Evolutionary conservation across 352 stramenopile species (phyloP).

Genomic region (Blastocystis sp.): DNA sequence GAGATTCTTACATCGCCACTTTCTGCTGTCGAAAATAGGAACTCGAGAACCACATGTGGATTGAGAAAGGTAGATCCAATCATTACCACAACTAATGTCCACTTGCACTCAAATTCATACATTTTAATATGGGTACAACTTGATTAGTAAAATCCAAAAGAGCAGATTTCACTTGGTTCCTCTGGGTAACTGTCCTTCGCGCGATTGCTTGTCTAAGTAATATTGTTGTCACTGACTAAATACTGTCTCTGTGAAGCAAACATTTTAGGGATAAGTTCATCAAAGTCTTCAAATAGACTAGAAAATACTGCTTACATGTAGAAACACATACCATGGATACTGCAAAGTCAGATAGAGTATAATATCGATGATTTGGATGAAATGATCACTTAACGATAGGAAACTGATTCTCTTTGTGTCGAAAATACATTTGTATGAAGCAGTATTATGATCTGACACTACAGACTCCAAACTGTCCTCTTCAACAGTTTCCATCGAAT

Average conservation of each 20-base stretch:
- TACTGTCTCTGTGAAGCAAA: constrained; percentile 32
- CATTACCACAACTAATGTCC: neutral
- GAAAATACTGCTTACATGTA: neutral
- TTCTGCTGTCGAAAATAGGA: neutral
- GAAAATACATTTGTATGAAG: neutral
- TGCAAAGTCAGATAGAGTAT: constrained; percentile 8
- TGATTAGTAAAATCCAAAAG: neutral
- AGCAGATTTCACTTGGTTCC: neutral
- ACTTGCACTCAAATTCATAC: neutral
- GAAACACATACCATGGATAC: constrained; percentile 18
- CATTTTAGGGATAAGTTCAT: neutral
- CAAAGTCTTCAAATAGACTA: neutral
- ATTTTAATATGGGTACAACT: constrained; percentile 7
- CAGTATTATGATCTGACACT: neutral
- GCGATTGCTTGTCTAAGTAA: neutral
- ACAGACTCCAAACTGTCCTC: neutral
- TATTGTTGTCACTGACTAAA: neutral
- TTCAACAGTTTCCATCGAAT: neutral
- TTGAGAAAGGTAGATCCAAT: neutral
- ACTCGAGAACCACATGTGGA: neutral
- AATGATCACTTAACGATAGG: neutral
- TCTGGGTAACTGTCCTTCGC: neutral
- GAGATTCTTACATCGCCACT: neutral
- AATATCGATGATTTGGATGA: neutral
- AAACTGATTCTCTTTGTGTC: neutral